Evolutionary conservation across 2,329 filamentous ascomycete species (phyloP).

Genomic region (Lasiodiplodia sp.): DNA sequence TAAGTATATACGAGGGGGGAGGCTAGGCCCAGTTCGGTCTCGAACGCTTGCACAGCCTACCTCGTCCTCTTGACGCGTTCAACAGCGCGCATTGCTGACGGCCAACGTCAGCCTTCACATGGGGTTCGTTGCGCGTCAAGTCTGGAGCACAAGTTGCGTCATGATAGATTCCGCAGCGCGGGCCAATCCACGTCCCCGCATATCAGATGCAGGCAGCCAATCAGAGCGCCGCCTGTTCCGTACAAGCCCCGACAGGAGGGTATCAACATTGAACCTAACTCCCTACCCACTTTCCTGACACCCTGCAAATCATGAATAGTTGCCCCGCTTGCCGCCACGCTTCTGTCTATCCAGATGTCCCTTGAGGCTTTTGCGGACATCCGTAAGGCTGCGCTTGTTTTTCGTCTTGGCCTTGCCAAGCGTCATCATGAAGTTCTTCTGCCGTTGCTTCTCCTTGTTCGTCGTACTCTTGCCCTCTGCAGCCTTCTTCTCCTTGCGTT

Average conservation of each 20-base stretch:
- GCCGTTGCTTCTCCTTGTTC: constrained; percentile 94
- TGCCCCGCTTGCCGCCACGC: constrained; percentile 81
- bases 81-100: constrained; percentile 15
- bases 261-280: constrained; percentile 17
- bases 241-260: not conserved
- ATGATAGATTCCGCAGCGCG: constrained; percentile 10
- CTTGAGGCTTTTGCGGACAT: constrained; percentile 81
- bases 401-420: constrained; percentile 94
- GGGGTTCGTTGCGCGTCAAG: constrained; percentile 9
- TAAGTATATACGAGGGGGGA: constrained; percentile 15
- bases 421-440: constrained; percentile 99
- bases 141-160: constrained; percentile 17
- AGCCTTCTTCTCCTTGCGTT: constrained; percentile 85
- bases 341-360: constrained; percentile 85
- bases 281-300: constrained; percentile 10
- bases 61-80: not conserved
- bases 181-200: constrained; percentile 5
- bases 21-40: not conserved
- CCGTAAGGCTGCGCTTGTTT: constrained; percentile 89
- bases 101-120: constrained; percentile 28
- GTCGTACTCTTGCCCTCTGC: constrained; percentile 93
- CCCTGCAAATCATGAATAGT: constrained; percentile 48
- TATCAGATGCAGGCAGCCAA: constrained; percentile 4
- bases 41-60: not conserved
- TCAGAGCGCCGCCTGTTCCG: constrained; percentile 2